These are phyloP conservation scores for Dictyostelium brefeldianum DNA, from an alignment of 78 protist genomes.

Conservation along the genomic window DNA sequence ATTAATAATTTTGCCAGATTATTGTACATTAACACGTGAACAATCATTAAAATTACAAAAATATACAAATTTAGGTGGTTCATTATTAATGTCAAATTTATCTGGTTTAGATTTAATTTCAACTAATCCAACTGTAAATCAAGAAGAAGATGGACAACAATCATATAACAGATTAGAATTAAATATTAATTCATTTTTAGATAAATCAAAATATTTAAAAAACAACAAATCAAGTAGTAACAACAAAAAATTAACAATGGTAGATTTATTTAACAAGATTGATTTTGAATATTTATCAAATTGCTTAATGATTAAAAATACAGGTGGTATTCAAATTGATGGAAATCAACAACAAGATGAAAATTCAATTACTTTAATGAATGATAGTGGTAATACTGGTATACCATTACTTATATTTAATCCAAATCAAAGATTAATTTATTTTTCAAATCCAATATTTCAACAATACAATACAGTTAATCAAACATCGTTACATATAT, in stretches of 20 bases:
- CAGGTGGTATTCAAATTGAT: not conserved
- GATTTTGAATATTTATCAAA: not conserved
- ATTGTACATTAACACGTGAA: not conserved
- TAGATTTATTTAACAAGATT: not conserved
- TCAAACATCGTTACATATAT: not conserved
- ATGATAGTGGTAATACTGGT: not conserved
- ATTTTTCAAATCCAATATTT: not conserved
- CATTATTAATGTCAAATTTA: not conserved
- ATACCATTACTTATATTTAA: not conserved
- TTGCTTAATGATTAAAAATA: not conserved
- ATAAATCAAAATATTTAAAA: not conserved
- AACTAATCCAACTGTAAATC: not conserved
- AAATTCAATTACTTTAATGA: not conserved
- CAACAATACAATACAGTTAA: not conserved
- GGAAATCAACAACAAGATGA: not conserved
- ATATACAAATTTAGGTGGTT: not conserved
- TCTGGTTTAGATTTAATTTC: not conserved
- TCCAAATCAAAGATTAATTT: not conserved
- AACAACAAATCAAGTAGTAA: not conserved
- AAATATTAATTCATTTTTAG: not conserved
- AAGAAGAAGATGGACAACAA: not conserved
- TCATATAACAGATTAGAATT: not conserved
- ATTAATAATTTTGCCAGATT: not conserved
- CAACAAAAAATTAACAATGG: not conserved
- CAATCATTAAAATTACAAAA: slow-evolving; percentile 5